Conservation (phyloP, 495 filamentous ascomycete genomes). For the Aspergillus ostianus region DNA sequence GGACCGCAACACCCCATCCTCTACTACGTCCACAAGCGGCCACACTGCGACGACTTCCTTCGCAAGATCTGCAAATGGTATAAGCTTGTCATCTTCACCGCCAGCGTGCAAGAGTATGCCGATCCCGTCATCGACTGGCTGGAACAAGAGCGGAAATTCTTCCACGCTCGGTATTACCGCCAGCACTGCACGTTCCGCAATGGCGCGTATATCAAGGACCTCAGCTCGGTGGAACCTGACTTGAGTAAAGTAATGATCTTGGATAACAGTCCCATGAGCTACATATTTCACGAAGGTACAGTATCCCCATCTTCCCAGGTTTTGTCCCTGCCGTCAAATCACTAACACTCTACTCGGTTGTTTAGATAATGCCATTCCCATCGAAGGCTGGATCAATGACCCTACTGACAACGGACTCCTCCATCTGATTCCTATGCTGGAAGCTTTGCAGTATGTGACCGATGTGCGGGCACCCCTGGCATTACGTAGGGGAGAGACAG, state of each 20-base stretch:
- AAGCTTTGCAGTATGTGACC: conserved; percentile 92
- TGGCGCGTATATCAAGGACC: conserved; percentile 95
- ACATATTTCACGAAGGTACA: conserved; percentile 96
- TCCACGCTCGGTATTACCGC: conserved; percentile 85
- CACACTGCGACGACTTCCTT: conserved; percentile 94
- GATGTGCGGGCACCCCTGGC: conserved; percentile 90
- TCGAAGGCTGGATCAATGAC: conserved; percentile 42
- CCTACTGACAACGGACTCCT: conserved; percentile 80
- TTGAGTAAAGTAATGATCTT: conserved; percentile 97
- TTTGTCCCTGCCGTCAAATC: neutral
- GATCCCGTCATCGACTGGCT: conserved; percentile 99
- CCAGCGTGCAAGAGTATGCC: conserved; percentile 96
- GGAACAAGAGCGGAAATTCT: conserved; percentile 94
- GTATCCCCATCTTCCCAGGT: neutral
- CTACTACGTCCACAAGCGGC: conserved; percentile 98
- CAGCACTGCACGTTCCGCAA: conserved; percentile 96
- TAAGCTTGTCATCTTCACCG: conserved; percentile 95
- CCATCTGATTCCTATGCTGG: conserved; percentile 88
- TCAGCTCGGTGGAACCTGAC: conserved; percentile 93
- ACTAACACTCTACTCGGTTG: conserved; percentile 12
- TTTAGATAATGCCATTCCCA: conserved; percentile 35
- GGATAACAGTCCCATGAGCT: conserved; percentile 97
- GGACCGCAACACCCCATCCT: conserved; percentile 93
- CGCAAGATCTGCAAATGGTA: conserved; percentile 97
- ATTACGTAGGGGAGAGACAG: conserved; percentile 76